Conservation (phyloP, 805 yeast species). For the Suhomyces vadensis region DNA sequence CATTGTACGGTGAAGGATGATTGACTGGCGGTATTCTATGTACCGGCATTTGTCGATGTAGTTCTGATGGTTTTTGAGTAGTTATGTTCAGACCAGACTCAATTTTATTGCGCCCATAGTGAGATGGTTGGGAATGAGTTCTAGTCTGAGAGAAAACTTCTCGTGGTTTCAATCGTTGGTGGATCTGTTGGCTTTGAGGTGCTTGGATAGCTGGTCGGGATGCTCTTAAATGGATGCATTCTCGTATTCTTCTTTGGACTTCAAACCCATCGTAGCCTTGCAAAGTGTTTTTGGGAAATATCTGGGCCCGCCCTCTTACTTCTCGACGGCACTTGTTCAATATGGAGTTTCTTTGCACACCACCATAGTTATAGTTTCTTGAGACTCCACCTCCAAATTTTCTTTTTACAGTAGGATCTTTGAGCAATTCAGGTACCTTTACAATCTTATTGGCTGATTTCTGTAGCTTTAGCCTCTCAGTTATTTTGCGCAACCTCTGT, state of each 20-base stretch:
- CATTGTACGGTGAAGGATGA: too few species aligned
- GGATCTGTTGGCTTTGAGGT: too few species aligned
- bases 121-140: too few species aligned
- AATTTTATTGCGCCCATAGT: too few species aligned
- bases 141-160: too few species aligned
- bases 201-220: too few species aligned
- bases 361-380: slow-evolving; percentile 6
- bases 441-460: slow-evolving; percentile 38
- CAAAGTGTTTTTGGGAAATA: neutral
- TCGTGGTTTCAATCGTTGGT: too few species aligned
- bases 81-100: too few species aligned
- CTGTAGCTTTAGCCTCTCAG: slow-evolving; percentile 37
- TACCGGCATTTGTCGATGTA: too few species aligned
- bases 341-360: slow-evolving; percentile 22
- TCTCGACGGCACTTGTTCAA: slow-evolving; percentile 38
- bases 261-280: slow-evolving; percentile 22
- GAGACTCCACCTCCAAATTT: slow-evolving; percentile 2
- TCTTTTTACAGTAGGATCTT: slow-evolving; percentile 31
- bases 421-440: slow-evolving; percentile 26
- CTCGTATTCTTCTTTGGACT: neutral
- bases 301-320: slow-evolving; percentile 10
- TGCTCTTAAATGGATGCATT: too few species aligned
- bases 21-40: too few species aligned
- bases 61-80: too few species aligned
- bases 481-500: slow-evolving; percentile 43